A percentile compares a stretch with the other conserved stretches of the same genome.
These are phyloP conservation scores for Suillus subalutaceus DNA, from an alignment of 768 basidiomycete species.

Conservation along the genomic window DNA sequence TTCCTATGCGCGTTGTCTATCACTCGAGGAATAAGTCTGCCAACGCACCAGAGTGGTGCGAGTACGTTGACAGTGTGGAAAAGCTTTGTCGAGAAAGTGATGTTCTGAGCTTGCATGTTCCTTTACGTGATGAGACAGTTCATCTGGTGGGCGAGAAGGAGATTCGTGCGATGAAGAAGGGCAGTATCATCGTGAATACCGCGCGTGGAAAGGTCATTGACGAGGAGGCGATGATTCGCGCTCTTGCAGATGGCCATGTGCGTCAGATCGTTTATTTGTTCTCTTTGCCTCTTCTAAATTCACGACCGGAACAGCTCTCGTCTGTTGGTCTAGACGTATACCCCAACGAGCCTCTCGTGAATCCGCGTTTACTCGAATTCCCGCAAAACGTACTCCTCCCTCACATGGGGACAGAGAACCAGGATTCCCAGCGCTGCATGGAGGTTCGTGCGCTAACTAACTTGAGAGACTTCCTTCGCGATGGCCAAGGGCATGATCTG, in stretches of 20 bases:
- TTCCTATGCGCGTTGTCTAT: conserved; percentile 91
- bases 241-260: conserved; percentile 87
- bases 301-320: conserved; percentile 51
- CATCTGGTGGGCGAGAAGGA: conserved; percentile 73
- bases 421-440: conserved; percentile 81
- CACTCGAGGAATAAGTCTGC: conserved; percentile 62
- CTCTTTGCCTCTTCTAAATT: not conserved
- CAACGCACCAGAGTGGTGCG: conserved; percentile 70
- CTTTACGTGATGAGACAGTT: conserved; percentile 73
- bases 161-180: conserved; percentile 78
- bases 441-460: conserved; percentile 84
- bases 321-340: conserved; percentile 87
- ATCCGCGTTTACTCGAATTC: conserved; percentile 79
- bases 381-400: conserved; percentile 85
- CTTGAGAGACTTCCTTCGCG: conserved; percentile 66
- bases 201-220: conserved; percentile 91
- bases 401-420: conserved; percentile 90
- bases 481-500: conserved; percentile 66
- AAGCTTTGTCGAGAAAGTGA: conserved; percentile 73
- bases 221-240: conserved; percentile 83
- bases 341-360: conserved; percentile 81
- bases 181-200: conserved; percentile 82
- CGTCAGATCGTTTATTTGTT: conserved; percentile 31
- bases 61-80: conserved; percentile 70
- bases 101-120: conserved; percentile 86